Evolutionary conservation across 805 yeast genomes (phyloP).

Genomic region (Saccharomycopsis selenospora): DNA sequence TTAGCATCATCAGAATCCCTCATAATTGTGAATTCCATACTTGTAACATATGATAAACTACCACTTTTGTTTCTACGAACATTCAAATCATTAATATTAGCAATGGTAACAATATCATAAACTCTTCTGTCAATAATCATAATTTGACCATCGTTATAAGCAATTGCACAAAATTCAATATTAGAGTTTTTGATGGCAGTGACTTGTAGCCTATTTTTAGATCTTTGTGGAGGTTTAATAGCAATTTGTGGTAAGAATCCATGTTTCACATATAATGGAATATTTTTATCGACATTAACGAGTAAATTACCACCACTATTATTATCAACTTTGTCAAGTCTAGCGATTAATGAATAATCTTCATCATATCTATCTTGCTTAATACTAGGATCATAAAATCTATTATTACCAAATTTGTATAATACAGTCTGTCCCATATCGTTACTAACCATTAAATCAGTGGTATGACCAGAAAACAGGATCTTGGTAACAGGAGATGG

Average conservation of each 20-base stretch:
- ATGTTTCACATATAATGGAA: slow-evolving; percentile 42
- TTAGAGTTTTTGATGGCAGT: slow-evolving; percentile 61
- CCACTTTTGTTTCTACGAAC: slow-evolving; percentile 26
- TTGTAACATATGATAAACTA: slow-evolving; percentile 36
- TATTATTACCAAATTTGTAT: slow-evolving; percentile 60
- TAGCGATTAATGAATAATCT: slow-evolving; percentile 7
- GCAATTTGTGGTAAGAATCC: slow-evolving; percentile 56
- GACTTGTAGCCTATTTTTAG: slow-evolving; percentile 36
- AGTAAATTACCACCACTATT: slow-evolving; percentile 11
- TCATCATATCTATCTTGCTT: slow-evolving; percentile 23
- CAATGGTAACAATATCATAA: slow-evolving; percentile 50
- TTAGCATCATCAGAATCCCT: slow-evolving; percentile 52
- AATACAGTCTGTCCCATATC: slow-evolving; percentile 67
- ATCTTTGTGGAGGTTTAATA: slow-evolving; percentile 30
- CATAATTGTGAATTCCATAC: slow-evolving; percentile 68
- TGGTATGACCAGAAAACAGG: slow-evolving; percentile 71
- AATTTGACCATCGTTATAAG: slow-evolving; percentile 67
- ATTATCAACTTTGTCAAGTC: not conserved
- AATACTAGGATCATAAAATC: slow-evolving; percentile 33
- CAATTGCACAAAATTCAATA: slow-evolving; percentile 79
- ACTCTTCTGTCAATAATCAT: slow-evolving; percentile 73
- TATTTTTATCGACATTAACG: slow-evolving; percentile 23
- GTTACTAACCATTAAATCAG: slow-evolving; percentile 65
- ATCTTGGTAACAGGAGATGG: slow-evolving; percentile 46
- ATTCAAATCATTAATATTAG: slow-evolving; percentile 25